Conservation (phyloP, 2,329 filamentous ascomycete genomes). For the Aspergillus sp. region DNA sequence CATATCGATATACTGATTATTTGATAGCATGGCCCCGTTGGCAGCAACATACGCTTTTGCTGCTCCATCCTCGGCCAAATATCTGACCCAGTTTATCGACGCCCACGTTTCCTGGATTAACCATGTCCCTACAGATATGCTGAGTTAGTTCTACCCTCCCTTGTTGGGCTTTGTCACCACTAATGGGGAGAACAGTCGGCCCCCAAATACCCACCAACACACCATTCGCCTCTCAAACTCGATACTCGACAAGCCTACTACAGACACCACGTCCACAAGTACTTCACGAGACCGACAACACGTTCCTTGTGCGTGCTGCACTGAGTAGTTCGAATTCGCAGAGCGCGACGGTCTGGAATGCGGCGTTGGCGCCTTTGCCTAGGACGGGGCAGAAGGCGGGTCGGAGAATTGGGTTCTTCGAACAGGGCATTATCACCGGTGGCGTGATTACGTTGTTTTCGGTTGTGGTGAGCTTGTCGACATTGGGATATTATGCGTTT, state of each 20-base stretch:
- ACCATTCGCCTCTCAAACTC: constrained; percentile 33
- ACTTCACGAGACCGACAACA: constrained; percentile 23
- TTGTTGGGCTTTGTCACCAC: too few species aligned
- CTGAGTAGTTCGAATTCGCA: constrained; percentile 16
- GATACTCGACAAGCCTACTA: constrained; percentile 49
- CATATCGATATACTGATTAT: neutral
- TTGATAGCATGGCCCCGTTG: constrained; percentile 29
- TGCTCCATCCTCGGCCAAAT: constrained; percentile 53
- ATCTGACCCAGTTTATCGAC: constrained; percentile 57
- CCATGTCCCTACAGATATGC: constrained; percentile 56
- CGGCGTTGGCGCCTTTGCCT: constrained; percentile 37
- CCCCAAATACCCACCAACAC: constrained; percentile 28
- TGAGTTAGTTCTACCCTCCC: constrained; percentile 34
- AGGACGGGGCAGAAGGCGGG: constrained; percentile 26
- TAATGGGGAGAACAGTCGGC: constrained; percentile 16
- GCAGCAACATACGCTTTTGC: constrained; percentile 57
- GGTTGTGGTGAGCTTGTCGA: constrained; percentile 20
- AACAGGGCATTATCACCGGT: constrained; percentile 46
- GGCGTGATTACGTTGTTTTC: constrained; percentile 23
- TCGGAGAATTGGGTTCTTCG: constrained; percentile 48
- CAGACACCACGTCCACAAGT: constrained; percentile 47
- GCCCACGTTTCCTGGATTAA: constrained; percentile 56
- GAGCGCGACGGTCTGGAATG: constrained; percentile 21
- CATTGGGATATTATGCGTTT: constrained; percentile 27
- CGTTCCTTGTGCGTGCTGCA: constrained; percentile 13